Base-by-base conservation (phyloP, 1,284 basidiomycete species). In the Calocybe gambosa region DNA sequence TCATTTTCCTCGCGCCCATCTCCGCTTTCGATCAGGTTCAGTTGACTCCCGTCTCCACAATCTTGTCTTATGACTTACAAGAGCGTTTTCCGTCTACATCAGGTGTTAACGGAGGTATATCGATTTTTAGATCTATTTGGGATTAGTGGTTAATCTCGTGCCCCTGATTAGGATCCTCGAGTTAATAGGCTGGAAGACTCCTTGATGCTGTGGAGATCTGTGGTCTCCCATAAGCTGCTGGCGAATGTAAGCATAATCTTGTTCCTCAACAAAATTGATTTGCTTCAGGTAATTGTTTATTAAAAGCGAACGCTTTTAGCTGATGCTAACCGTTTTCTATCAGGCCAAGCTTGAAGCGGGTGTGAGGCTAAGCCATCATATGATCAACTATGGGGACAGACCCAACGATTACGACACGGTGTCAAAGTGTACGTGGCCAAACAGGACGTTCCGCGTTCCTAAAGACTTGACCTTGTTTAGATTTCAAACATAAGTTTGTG, bases 1-100 rank as follows among this genome's bases (percentile, higher is more conserved):
- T 90, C 58, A 89, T 90, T 50, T 90, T 89, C 65, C 74, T 89
- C 46, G 86, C 84, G 33, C 86, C 87, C 20, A 87, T 89, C 50
- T 89, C 86, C 36, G 84, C 82, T 19, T 90, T 89, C 56, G 87
- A 89, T 67, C 86, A 89, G 62, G 68, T 67, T 23, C 36, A 43
- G 28, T 46, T 42, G 41, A 41, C 42, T 42, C 43, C 28, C 34
- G 36, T 39, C 28, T 49, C 44, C 39, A 50, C 46, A 42, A 25
- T 50, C 39, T 42, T 44, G 43, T 33, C 39, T 38, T 31, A 47
- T 34, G 31, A 41, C 50, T 53, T 37, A 50, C 21, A 49, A 41
- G 45, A 47, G 45, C 37, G 43, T 42, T 28, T 50, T 44, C 34
- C 50, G 36, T 38, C 39, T 40, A 9, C 42, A 50, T 51, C 49